phyloP scores from a whole-genome alignment of 306 rosid species.

The Lathyrus aphaca region DNA sequence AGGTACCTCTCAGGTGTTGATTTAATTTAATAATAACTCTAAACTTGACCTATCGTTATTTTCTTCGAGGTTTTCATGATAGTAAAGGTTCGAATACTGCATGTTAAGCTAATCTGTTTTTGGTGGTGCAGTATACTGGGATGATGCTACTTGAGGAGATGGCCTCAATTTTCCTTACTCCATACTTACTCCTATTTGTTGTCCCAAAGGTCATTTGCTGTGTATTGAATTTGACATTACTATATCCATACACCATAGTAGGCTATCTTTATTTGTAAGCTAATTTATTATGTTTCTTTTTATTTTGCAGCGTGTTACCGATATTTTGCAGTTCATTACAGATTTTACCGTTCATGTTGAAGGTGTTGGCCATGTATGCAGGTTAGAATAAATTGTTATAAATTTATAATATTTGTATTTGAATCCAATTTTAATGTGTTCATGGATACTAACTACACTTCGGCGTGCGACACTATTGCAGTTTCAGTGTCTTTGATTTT shows the following conservation, averaged over 20 bases:
- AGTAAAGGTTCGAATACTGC: conserved; percentile 27
- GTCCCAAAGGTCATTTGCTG: conserved; percentile 74
- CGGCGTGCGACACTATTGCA: conserved; percentile 39
- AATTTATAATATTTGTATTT: background rate
- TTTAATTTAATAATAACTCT: conserved; percentile 15
- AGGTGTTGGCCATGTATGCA: conserved; percentile 98
- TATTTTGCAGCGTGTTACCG: conserved; percentile 79
- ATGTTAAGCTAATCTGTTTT: conserved; percentile 32
- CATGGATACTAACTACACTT: conserved; percentile 19
- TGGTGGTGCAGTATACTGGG: conserved; percentile 73
- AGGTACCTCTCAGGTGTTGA: conserved; percentile 51
- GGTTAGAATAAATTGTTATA: conserved; percentile 49
- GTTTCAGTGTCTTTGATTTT: conserved; percentile 82
- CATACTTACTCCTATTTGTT: conserved; percentile 74
- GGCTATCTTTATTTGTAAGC: background rate
- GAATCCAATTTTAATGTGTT: background rate
- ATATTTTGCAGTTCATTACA: conserved; percentile 79
- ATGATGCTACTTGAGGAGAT: conserved; percentile 98
- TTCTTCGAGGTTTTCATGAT: conserved; percentile 3
- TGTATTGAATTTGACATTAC: background rate
- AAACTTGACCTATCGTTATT: background rate
- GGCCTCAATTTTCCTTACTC: conserved; percentile 96
- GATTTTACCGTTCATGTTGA: conserved; percentile 79
- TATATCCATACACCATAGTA: background rate
- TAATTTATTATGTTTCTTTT: conserved; percentile 32